Evolutionary conservation across 2,329 filamentous ascomycete species (phyloP).

Genomic region (Cladophialophora immunda): DNA sequence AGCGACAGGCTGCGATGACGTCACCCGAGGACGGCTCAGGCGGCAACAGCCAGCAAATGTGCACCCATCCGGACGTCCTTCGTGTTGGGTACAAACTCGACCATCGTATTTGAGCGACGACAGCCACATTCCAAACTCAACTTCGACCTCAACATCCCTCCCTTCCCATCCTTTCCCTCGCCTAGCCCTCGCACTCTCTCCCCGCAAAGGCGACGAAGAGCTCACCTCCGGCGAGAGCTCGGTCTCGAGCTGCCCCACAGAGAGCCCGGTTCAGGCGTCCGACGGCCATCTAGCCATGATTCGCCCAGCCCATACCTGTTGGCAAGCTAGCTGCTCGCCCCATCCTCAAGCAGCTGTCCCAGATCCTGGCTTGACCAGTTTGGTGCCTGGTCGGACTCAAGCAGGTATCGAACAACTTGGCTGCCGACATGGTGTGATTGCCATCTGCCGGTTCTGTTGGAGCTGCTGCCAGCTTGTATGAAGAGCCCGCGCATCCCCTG

Average conservation of each 20-base stretch:
- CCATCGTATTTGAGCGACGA: not conserved
- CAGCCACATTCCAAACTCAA: slow-evolving; percentile 5
- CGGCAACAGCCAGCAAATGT: not conserved
- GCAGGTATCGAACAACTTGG: not conserved
- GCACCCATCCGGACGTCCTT: not conserved
- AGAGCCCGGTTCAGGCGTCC: not conserved
- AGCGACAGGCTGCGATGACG: not conserved
- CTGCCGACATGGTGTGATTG: not conserved
- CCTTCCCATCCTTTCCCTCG: no score
- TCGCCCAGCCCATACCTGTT: not conserved
- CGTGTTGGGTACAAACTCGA: not conserved
- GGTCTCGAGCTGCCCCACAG: not conserved
- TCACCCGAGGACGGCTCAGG: not conserved
- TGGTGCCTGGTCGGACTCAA: not conserved
- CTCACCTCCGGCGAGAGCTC: not conserved
- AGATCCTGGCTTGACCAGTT: not conserved
- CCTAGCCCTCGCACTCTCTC: not conserved
- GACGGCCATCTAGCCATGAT: not conserved
- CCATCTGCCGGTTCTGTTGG: not conserved
- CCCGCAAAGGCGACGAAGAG: not conserved
- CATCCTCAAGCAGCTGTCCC: not conserved
- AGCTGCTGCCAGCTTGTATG: not conserved
- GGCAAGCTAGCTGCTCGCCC: not conserved
- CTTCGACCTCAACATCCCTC: slow-evolving; percentile 14
- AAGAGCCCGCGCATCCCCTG: not conserved